Base-by-base conservation (phyloP, 768 basidiomycete species). In the Russula emetica region DNA sequence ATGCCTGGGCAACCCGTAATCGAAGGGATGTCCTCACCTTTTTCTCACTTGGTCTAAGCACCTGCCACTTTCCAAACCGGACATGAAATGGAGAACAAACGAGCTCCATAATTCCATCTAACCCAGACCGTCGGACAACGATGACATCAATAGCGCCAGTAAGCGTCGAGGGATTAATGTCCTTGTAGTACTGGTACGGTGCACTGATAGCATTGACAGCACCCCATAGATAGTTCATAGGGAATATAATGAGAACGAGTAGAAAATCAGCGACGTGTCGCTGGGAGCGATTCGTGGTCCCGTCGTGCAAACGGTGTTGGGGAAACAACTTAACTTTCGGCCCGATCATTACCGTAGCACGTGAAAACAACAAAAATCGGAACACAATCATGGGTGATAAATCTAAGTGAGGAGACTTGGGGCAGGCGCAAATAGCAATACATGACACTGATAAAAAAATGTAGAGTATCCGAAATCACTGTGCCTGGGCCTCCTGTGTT, bases 121-220 rank as follows among this genome's bases (percentile, higher is more conserved):
- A 78, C n/a, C 82, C 77, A 26, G 84, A 85, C 53, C 88, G 84
- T 66, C 88, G 85, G 53, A 99, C 85, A 69, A 98, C 96, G 71
- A 99, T 94, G 75, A 99, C 92, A 81, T 99, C 96, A 82, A 98
- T 97, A 50, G 97, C 97, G 51, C 97, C 96, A 5, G 95, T 97
- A 62, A 99, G 84, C 0, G 97, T 99, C 0, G 96, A 88, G 0
- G 97, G 94, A 70, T 99, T 99, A 67, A 97, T 91, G 47, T 92
- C 91, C 74, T 86, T 90, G 81, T 94, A 94, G 78, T 93, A 94
- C 65, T 90, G 88, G 73, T 92, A 92, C 16, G 90, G 90, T 14
- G 88, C 91, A 74, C 85, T 88, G 72, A 92, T 90, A 47, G 88
- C 89, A 71, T 78, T 88, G 73, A 92, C 86, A 26, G 91, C 90